These are phyloP conservation scores for Tripterygium wilfordii DNA, from an alignment of 177 flowering plant genomes.

Conservation along the genomic window DNA sequence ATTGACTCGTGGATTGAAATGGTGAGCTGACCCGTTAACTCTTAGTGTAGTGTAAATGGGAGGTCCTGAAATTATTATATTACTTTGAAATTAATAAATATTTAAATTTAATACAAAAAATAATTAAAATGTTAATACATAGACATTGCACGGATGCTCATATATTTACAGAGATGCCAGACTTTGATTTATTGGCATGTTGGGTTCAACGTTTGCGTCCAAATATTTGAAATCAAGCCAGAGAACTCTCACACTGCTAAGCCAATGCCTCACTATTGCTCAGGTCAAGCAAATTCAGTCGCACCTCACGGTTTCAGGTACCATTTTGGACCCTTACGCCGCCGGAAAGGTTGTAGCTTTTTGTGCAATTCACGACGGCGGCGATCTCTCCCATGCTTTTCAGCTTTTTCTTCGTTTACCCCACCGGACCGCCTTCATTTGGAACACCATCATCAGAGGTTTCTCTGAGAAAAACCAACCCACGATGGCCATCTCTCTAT, in stretches of 20 bases:
- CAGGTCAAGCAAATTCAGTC: constrained; percentile 58
- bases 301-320: constrained; percentile 44
- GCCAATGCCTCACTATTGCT: constrained; percentile 27
- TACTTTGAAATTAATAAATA: no score
- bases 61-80: no score
- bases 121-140: no score
- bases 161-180: no score
- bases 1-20: no score
- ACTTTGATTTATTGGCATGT: background rate
- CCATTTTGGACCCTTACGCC: constrained; percentile 39
- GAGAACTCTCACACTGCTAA: constrained; percentile 36
- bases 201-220: background rate
- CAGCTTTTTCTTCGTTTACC: constrained; percentile 30
- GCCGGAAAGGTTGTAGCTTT: constrained; percentile 41
- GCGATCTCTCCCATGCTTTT: constrained; percentile 31
- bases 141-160: no score
- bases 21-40: no score
- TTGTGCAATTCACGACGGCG: constrained; percentile 27
- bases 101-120: no score
- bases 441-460: constrained; percentile 55
- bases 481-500: constrained; percentile 24
- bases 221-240: constrained; percentile 39
- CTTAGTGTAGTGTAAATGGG: no score
- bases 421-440: constrained; percentile 37
- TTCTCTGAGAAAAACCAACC: constrained; percentile 29